A percentile compares a stretch with the other conserved stretches of the same genome.
Conservation (phyloP, 1,139 yeast genomes). For the Geotrichum reessii region DNA sequence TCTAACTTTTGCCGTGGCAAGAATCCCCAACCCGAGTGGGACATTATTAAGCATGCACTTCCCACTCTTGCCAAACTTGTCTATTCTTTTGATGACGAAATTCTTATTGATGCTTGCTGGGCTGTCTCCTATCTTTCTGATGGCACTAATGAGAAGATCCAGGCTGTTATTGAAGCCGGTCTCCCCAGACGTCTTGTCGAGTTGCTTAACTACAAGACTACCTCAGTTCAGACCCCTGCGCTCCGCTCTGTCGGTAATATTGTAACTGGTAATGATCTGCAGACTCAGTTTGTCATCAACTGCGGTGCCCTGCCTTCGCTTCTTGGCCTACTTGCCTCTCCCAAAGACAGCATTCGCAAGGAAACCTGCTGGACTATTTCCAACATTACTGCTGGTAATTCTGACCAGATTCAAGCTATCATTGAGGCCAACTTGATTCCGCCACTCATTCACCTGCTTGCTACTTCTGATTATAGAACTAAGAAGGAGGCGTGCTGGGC, state of each 20-base stretch:
- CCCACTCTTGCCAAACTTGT: conserved; percentile 90
- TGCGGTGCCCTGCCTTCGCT: conserved; percentile 87
- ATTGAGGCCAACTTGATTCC: conserved; percentile 93
- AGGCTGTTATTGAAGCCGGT: conserved; percentile 94
- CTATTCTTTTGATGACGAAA: conserved; percentile 86
- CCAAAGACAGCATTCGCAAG: conserved; percentile 88
- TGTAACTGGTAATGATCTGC: conserved; percentile 93
- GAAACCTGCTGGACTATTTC: conserved; percentile 99
- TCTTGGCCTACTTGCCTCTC: conserved; percentile 70
- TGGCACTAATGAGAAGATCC: conserved; percentile 88
- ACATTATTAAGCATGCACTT: conserved; percentile 72
- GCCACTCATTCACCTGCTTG: conserved; percentile 75
- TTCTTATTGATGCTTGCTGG: conserved; percentile 97
- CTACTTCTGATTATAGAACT: conserved; percentile 86
- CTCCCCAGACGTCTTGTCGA: conserved; percentile 93
- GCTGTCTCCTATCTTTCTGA: conserved; percentile 93
- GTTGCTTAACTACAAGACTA: conserved; percentile 73
- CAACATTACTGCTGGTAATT: conserved; percentile 94
- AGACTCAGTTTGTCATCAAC: conserved; percentile 91
- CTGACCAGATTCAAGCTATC: conserved; percentile 93
- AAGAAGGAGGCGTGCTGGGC: conserved; percentile 99
- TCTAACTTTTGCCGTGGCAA: conserved; percentile 95
- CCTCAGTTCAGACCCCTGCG: conserved; percentile 93
- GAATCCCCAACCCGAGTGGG: conserved; percentile 95
- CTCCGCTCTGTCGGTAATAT: conserved; percentile 96